Evolutionary conservation across 805 yeast genomes (phyloP).

Genomic region (Hanseniaspora thailandica): DNA sequence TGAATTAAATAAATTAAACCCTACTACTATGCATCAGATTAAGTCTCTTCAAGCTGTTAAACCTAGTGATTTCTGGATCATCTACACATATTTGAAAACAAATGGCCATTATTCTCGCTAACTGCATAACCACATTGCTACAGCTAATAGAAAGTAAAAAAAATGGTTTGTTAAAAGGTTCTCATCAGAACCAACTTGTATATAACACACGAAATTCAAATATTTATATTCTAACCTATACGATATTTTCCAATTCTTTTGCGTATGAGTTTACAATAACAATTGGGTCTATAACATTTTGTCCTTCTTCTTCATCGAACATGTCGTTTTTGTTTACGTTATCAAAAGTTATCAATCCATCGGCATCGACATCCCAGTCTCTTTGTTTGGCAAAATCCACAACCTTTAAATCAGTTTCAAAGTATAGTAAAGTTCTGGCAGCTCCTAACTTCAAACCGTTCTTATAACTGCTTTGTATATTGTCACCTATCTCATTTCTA

Average conservation of each 20-base stretch:
- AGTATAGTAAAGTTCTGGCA: slow-evolving; percentile 68
- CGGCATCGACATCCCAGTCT: slow-evolving; percentile 47
- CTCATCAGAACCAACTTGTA: background rate
- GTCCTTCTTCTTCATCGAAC: slow-evolving; percentile 29
- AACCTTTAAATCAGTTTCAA: slow-evolving; percentile 45
- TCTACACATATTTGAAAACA: slow-evolving; percentile 51
- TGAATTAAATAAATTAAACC: slow-evolving; percentile 61
- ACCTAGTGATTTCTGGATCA: slow-evolving; percentile 36
- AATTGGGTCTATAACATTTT: slow-evolving; percentile 8
- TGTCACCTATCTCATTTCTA: slow-evolving; percentile 72
- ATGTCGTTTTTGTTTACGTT: slow-evolving; percentile 20
- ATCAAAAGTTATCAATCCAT: slow-evolving; percentile 38
- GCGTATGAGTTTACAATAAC: slow-evolving; percentile 4
- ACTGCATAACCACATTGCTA: too few species aligned
- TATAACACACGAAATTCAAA: background rate
- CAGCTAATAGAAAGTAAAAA: too few species aligned
- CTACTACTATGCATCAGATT: slow-evolving; percentile 89
- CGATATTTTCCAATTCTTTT: slow-evolving; percentile 6
- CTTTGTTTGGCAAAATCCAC: slow-evolving; percentile 41
- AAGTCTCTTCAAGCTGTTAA: slow-evolving; percentile 89
- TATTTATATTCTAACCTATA: background rate
- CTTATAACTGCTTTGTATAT: slow-evolving; percentile 67
- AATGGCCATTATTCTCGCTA: too few species aligned
- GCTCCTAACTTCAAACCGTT: slow-evolving; percentile 61
- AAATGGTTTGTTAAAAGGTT: too few species aligned